These are phyloP conservation scores for Ogataea dorogensis DNA, from an alignment of 805 yeast species.

Conservation along the genomic window DNA sequence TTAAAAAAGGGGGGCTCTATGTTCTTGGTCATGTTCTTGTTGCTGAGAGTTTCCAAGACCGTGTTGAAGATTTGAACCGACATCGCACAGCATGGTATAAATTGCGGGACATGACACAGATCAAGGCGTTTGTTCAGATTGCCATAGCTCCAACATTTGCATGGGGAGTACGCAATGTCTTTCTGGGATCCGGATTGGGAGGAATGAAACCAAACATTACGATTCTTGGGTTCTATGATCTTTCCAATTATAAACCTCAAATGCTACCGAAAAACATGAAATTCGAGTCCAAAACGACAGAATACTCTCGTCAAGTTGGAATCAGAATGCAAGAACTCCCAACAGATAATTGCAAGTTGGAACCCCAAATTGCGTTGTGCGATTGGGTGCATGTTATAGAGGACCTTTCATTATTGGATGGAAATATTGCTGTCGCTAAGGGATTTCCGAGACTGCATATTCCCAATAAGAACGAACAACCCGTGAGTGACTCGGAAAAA, in stretches of 20 bases:
- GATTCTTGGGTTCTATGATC: slow-evolving; percentile 84
- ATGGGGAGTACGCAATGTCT: slow-evolving; percentile 95
- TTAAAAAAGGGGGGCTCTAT: slow-evolving; percentile 94
- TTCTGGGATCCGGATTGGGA: slow-evolving; percentile 92
- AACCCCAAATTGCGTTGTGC: slow-evolving; percentile 61
- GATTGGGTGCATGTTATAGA: slow-evolving; percentile 94
- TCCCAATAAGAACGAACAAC: slow-evolving; percentile 48
- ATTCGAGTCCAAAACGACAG: slow-evolving; percentile 26
- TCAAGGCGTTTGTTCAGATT: slow-evolving; percentile 93
- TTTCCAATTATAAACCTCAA: slow-evolving; percentile 29
- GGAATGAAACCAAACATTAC: slow-evolving; percentile 98
- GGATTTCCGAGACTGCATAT: slow-evolving; percentile 69
- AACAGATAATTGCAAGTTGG: slow-evolving; percentile 75
- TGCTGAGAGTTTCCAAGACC: slow-evolving; percentile 56
- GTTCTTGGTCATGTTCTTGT: slow-evolving; percentile 89
- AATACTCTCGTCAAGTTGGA: slow-evolving; percentile 27
- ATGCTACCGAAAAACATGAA: slow-evolving; percentile 21
- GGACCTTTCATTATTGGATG: slow-evolving; percentile 82
- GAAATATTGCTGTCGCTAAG: slow-evolving; percentile 91
- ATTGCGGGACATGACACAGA: slow-evolving; percentile 69
- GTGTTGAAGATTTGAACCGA: slow-evolving; percentile 64
- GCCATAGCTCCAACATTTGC: slow-evolving; percentile 82
- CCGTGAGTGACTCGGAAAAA: slow-evolving; percentile 33
- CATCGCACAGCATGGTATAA: slow-evolving; percentile 83
- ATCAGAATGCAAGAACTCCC: slow-evolving; percentile 25